phyloP scores from a whole-genome alignment of 2,329 filamentous ascomycete species.

The Fusarium beomiforme region DNA sequence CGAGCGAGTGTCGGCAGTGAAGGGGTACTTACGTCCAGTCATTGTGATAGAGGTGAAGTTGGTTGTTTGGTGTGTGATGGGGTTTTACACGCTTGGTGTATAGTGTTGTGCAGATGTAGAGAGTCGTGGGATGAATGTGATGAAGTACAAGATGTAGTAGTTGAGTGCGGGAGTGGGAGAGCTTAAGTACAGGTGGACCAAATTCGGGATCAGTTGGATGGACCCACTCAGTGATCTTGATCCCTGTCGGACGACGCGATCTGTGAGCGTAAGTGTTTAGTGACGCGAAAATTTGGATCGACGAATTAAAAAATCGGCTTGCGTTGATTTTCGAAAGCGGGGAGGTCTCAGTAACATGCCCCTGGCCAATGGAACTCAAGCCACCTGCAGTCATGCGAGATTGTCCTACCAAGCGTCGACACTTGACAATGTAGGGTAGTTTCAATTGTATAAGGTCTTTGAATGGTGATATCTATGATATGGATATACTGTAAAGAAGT shows the following conservation, averaged over 20 bases:
- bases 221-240: constrained; percentile 33
- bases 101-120: constrained; percentile 7
- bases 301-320: constrained; percentile 34
- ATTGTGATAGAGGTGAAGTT: constrained; percentile 60
- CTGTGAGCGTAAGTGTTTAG: not conserved
- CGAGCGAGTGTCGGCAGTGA: not conserved
- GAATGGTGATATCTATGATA: not conserved
- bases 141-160: constrained; percentile 11
- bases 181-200: constrained; percentile 54
- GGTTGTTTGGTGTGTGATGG: constrained; percentile 25
- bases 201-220: constrained; percentile 50
- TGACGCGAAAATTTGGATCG: constrained; percentile 27
- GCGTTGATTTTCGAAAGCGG: constrained; percentile 26
- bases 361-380: not conserved
- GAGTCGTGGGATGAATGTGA: constrained; percentile 30
- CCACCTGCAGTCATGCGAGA: not conserved
- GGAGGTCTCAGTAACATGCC: not conserved
- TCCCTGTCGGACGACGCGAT: constrained; percentile 42
- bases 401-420: not conserved
- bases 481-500: not conserved
- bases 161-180: constrained; percentile 43
- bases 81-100: constrained; percentile 28
- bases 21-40: constrained; percentile 73
- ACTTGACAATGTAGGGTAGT: constrained; percentile 8
- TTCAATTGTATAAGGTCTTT: not conserved